These are phyloP conservation scores for Coemansia sp. DNA, from an alignment of 192 early-diverging fungal genomes.

Conservation along the genomic window DNA sequence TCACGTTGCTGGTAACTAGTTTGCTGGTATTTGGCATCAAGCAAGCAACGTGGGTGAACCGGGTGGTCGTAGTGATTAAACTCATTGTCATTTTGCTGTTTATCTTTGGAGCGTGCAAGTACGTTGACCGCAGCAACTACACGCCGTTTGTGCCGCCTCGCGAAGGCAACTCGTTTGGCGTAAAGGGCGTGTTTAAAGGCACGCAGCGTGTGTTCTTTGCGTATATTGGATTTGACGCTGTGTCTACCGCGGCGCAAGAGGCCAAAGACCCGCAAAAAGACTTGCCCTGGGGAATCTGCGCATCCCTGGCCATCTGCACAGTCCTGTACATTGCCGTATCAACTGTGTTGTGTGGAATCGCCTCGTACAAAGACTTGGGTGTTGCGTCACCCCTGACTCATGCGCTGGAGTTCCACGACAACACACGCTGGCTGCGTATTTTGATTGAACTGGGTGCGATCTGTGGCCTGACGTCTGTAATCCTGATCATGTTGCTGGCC, in stretches of 20 bases:
- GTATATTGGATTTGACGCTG: conserved; percentile 88
- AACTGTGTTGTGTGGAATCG: conserved; percentile 73
- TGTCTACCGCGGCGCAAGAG: conserved; percentile 85
- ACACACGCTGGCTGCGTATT: conserved; percentile 70
- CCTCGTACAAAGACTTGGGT: conserved; percentile 57
- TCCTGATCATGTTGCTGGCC: conserved; percentile 70
- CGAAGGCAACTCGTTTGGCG: conserved; percentile 62
- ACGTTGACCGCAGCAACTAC: conserved; percentile 71
- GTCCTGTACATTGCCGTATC: conserved; percentile 74
- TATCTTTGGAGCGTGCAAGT: conserved; percentile 72
- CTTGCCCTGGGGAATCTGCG: conserved; percentile 85
- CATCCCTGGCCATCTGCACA: conserved; percentile 74
- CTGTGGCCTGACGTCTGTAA: conserved; percentile 75
- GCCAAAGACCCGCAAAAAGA: conserved; percentile 74
- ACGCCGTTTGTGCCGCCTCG: conserved; percentile 74
- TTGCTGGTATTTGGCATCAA: conserved; percentile 72
- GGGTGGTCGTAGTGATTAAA: conserved; percentile 70
- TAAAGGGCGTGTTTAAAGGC: conserved; percentile 67
- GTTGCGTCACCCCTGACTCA: conserved; percentile 60
- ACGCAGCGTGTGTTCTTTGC: conserved; percentile 75
- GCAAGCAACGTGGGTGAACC: conserved; percentile 74
- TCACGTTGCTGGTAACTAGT: conserved; percentile 63
- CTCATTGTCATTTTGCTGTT: conserved; percentile 72
- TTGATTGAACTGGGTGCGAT: conserved; percentile 78
- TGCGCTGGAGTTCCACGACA: conserved; percentile 35